Conservation (phyloP, 371 early-diverging fungal genomes). For the Chytridiales sp. region DNA sequence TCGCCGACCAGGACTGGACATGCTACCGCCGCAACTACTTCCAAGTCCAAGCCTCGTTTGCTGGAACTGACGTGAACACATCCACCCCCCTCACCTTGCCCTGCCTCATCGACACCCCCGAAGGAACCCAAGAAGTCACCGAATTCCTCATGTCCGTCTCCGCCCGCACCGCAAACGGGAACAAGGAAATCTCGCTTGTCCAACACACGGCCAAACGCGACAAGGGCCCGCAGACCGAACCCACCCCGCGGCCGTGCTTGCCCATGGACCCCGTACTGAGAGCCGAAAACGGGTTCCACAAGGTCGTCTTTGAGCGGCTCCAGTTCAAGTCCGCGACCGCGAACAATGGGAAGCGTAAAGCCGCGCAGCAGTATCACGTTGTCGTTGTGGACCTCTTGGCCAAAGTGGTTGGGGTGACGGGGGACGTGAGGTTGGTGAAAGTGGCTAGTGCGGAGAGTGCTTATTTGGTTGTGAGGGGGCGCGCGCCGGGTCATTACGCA, state of each 20-base stretch:
- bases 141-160: constrained; percentile 71
- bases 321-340: constrained; percentile 96
- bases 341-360: constrained; percentile 85
- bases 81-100: not conserved
- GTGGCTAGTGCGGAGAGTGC: constrained; percentile 76
- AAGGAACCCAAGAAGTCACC: constrained; percentile 39
- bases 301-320: constrained; percentile 79
- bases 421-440: constrained; percentile 13
- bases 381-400: constrained; percentile 47
- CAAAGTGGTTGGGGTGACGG: constrained; percentile 31
- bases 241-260: constrained; percentile 10
- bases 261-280: constrained; percentile 4
- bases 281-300: not conserved
- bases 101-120: constrained; percentile 30
- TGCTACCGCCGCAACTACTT: constrained; percentile 96
- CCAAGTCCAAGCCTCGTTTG: constrained; percentile 80
- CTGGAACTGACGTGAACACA: constrained; percentile 44
- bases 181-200: constrained; percentile 74
- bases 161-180: constrained; percentile 69
- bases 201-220: constrained; percentile 95
- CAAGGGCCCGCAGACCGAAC: constrained; percentile 78
- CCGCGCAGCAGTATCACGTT: constrained; percentile 90
- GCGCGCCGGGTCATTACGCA: constrained; percentile 94
- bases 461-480: constrained; percentile 88
- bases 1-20: constrained; percentile 85